Evolutionary conservation across 2,329 filamentous ascomycete genomes (phyloP), one percentile per base, ranked within the genome.

Genomic region (Aspergillus clavatus): DNA sequence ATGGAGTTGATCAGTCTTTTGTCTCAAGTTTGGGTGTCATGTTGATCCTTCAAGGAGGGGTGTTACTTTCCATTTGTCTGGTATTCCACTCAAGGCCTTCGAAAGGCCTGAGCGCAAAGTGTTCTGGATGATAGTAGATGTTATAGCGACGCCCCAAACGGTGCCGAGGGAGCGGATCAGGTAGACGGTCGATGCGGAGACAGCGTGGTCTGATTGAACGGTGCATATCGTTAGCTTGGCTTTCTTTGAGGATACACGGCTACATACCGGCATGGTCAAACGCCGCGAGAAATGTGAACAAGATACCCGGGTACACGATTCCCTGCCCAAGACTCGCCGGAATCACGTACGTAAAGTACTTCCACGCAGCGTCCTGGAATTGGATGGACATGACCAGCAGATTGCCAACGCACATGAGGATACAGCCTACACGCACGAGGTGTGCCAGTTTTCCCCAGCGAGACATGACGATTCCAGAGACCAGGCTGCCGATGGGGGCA

Each of bases 131-230:
- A 84, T 80, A 5, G 80, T 75, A 7, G 80, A 81, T 0, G 79
- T 79, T 27, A 80, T 69, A 0, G 81, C 80, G 1, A 84, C 81
- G 7, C 81, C 81, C 75, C 79, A 84, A 12, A 84, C 80, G 0
- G 75, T 78, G 2, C 81, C 81, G 3, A 84, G 65, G 0, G 80
- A 83, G 21, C 81, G 76, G 35, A 84, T 75, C 16, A 84, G 72
- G 58, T 84, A 84, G 5, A 82, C 77, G 0, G 77, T 82, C 1
- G 80, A 83, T 2, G 80, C 75, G 0, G 76, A 78, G 1, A 83
- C 80, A 8, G 80, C 80, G 54, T 84, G 80, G 42, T 83, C 81
- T 82, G 27, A 10, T 26, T 24, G 10, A 35, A 21, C n/a, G n/a
- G n/a, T n/a, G n/a, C n/a, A n/a, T n/a, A 12, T 12, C 11, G 6